A percentile compares a stretch with the other conserved stretches of the same genome.
Conservation (phyloP, 352 stramenopile genomes). For the Plasmopara muralis region DNA sequence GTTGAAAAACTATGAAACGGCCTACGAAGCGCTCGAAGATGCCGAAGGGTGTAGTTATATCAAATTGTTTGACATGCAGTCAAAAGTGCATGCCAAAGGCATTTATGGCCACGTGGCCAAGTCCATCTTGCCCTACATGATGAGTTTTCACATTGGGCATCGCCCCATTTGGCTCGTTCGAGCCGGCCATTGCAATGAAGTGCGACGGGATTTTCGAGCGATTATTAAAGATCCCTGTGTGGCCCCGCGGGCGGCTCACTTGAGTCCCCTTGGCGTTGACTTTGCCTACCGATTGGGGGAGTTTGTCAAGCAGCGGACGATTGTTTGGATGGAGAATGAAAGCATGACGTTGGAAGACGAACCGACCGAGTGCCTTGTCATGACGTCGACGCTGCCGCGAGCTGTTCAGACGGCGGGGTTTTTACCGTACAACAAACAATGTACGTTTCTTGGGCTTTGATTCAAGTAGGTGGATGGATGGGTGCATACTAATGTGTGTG, state of each 20-base stretch:
- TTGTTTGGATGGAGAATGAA: constrained; percentile 38
- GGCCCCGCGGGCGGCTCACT: constrained; percentile 56
- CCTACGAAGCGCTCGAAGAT: constrained; percentile 83
- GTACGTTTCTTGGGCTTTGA: constrained; percentile 27
- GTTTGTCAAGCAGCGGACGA: constrained; percentile 86
- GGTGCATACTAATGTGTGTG: constrained; percentile 4
- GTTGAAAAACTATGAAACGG: constrained; percentile 84
- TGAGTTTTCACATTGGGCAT: constrained; percentile 93
- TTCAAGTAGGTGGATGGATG: background rate
- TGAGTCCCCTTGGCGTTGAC: constrained; percentile 87
- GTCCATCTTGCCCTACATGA: constrained; percentile 90
- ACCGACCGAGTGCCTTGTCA: constrained; percentile 47
- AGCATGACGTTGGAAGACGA: constrained; percentile 36
- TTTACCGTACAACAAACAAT: constrained; percentile 31
- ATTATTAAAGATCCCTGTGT: constrained; percentile 74
- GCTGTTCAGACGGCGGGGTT: constrained; percentile 70
- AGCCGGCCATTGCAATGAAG: constrained; percentile 82
- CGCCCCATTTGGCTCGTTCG: constrained; percentile 90
- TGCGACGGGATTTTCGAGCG: constrained; percentile 50
- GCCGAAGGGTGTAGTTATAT: constrained; percentile 86
- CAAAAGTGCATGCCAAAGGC: constrained; percentile 79
- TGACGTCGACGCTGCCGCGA: constrained; percentile 77
- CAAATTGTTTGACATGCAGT: constrained; percentile 86
- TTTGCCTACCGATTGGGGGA: constrained; percentile 89
- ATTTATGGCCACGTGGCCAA: constrained; percentile 87